Base-by-base conservation (phyloP, 2,329 filamentous ascomycete genomes). In the Sphaerulina populicola region DNA sequence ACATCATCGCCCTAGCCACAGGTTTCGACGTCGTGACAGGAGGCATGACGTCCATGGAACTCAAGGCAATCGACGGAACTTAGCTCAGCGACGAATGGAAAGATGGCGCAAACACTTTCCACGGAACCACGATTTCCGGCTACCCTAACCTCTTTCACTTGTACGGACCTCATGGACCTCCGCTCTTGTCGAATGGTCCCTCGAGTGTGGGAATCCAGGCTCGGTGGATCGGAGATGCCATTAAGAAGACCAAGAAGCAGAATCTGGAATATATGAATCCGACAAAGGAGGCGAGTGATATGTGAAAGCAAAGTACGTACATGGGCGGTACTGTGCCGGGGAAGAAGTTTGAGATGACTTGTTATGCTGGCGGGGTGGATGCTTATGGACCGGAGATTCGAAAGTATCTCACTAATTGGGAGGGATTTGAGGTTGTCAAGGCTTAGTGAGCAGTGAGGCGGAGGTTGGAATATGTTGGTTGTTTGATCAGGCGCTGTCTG, bases 1-100 rank as follows among this genome's bases (percentile, higher is more conserved):
- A 75, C 51, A 66, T 74, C 47, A 74, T 75, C 47, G 70, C 69
- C 1, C 63, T 74, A 4, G 72, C 72, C 3, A 75, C 72, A 11
- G 40, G 44, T n/a, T 54, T 49, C 18, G 50, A 53, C 11, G 50
- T 56, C 35, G 69, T 74, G 11, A 73, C 71, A 6, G 72, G 72
- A 2, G 71, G 71, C 29, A 72, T 74, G 67, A 73, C 69, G 58
- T 71, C 64, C 57, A 66, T 67, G 64, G 65, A 71, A 10, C 71
- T 74, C 64, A 73, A 71, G 63, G 70, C 62, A 44, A 55, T 57
- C 51, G 48, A 63, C 38, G 61, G 54, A 50, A 60, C 56, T 4
- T 56, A 56, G 40, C 54, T 63, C 35, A 51, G 62, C 49, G 69
- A 74, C 37, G 68, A 69, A 38, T 74, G 72, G 72, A 69, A 71